Base-by-base conservation (phyloP, 2,329 filamentous ascomycete genomes). In the Iodosphaeria phyllophila region DNA sequence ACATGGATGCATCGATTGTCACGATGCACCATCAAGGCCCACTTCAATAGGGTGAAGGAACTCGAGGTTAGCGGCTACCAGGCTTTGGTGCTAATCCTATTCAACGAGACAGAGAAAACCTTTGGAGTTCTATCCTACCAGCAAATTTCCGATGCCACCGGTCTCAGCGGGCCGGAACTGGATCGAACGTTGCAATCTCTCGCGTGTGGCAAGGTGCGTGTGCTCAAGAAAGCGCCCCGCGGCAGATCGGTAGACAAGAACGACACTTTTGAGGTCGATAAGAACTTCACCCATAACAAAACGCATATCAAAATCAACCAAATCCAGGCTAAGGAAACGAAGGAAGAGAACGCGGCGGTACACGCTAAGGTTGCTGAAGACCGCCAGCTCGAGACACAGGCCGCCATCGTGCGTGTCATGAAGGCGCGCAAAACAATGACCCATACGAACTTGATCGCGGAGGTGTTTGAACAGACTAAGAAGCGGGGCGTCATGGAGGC, bases 281-380 rank as follows among this genome's bases (percentile, higher is more conserved):
- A 62, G 22, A 46, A 47, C 10, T 98, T 98, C 50, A 56, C 56
- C 3, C 76, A 93, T 42, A 64, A 73, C 12, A 92, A 89, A 49
- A 77, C 79, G 50, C 72, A 83, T 28, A 74, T 98, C 53, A 98
- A 98, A 58, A 93, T 98, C 58, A 98, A 95, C 53, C 86, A 93
- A 51, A 89, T 98, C 38, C 89, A 98, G 51, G 65, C 93, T 25
- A 91, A 89, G 52, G 89, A 98, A 53, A 95, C 89, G 1, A 78
- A 77, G 40, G 77, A 86, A 42, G 89, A 98, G 52, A 93, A 93
- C 52, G 78, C 83, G 50, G 80, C 77, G 39, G 95, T 84, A 2
- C 83, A 95, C 49, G 76, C 92, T 48, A 69, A 82, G 21, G 80
- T 98, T 4, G 74, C 74, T 0, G 76, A 78, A 26, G 89, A 98